Evolutionary conservation across 768 basidiomycete genomes (phyloP), one percentile per base, ranked within the genome.

Genomic region (Leccinum subtestaceum): DNA sequence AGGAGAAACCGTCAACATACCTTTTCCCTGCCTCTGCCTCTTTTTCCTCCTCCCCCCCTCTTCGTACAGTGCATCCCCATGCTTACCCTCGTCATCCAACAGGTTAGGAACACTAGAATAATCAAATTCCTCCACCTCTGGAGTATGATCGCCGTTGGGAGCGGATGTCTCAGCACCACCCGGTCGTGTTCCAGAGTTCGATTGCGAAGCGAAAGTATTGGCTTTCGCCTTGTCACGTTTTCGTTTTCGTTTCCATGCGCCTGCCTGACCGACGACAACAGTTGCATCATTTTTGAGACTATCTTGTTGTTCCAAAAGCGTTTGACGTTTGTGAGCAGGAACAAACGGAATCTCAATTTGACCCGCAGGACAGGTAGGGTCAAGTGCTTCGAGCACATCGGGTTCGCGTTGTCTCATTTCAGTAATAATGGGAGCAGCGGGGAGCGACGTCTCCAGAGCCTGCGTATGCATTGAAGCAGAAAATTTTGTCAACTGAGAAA

Each of bases 291-390:
- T 84, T 32, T 75, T 74, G 19, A 69, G 70, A 34, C 67, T 43
- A 25, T 60, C 48, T 38, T 55, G 32, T 15, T 61, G 32, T 15
- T 61, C 62, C 43, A 60, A 52, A 53, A 55, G 57, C 27, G 64
- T 59, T 40, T 67, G 71, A 19, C 93, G 83, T 65, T 85, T 80
- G 1, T 82, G 72, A 1, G 84, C 80, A 50, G 92, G 92, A 9
- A 95, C 79, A 62, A 87, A 95, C 1, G 93, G 85, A 7, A 94
- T 82, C 72, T 93, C 91, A 36, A 84, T 80, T 55, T 85, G 81
- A 72, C 78, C 81, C 23, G 75, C 77, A 11, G 66, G 62, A 23
- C 72, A 69, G 5, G 69, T 66, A 56, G 61, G 47, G 53, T 54
- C 58, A 56, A 67, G 40, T 53, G 23, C 27, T 21, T 51, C 53